Conservation (phyloP, 2,329 filamentous ascomycete genomes). For the Apiospora malaysiana region DNA sequence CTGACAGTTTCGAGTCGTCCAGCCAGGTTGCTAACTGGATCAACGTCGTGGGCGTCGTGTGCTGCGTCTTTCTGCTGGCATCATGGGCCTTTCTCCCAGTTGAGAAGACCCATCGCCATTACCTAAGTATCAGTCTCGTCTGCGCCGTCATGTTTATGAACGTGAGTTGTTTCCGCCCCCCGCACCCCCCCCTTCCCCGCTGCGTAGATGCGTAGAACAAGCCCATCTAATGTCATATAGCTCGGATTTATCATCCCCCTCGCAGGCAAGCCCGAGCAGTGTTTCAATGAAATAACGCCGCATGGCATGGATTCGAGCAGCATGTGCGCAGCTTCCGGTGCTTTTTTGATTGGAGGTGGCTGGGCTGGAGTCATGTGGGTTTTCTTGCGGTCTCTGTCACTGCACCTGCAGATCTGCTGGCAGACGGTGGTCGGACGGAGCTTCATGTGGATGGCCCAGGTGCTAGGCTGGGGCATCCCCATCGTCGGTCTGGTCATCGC, state of each 20-base stretch:
- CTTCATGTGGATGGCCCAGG: constrained; percentile 88
- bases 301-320: constrained; percentile 85
- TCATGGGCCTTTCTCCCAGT: constrained; percentile 83
- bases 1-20: constrained; percentile 63
- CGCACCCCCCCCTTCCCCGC: no score
- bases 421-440: constrained; percentile 85
- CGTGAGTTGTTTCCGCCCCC: constrained; percentile 56
- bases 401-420: constrained; percentile 99
- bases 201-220: constrained; percentile 11
- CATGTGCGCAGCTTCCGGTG: constrained; percentile 86
- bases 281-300: constrained; percentile 88
- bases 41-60: constrained; percentile 74
- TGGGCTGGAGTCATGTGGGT: constrained; percentile 88
- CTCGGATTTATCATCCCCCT: constrained; percentile 91
- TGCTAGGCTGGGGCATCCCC: constrained; percentile 84
- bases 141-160: constrained; percentile 79
- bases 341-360: constrained; percentile 85
- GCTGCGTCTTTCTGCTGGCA: constrained; percentile 76
- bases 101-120: constrained; percentile 90
- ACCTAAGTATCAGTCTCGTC: constrained; percentile 87
- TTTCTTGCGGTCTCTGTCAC: constrained; percentile 85
- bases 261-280: constrained; percentile 78
- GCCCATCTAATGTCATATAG: constrained; percentile 47
- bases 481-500: constrained; percentile 76
- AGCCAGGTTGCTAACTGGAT: constrained; percentile 80